These are phyloP conservation scores for Phaseolus coccineus DNA, from an alignment of 331 rosid species.

Conservation along the genomic window DNA sequence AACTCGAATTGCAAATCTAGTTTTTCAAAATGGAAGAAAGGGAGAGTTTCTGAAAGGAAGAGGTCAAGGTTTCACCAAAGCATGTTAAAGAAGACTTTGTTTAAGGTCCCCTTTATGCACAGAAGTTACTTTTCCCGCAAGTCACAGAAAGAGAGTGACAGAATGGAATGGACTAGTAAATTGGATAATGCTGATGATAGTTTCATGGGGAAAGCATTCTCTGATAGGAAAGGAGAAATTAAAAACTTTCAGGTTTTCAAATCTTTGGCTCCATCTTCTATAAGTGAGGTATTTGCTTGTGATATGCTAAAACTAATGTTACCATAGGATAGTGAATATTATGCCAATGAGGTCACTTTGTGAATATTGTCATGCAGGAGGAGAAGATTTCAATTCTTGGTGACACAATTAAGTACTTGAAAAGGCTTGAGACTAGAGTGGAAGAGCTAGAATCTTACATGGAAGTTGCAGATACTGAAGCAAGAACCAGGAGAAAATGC, in stretches of 20 bases:
- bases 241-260: conserved; percentile 59
- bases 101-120: conserved; percentile 62
- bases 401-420: conserved; percentile 73
- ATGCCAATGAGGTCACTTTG: conserved; percentile 24
- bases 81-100: conserved; percentile 70
- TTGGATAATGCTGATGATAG: conserved; percentile 41
- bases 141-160: conserved; percentile 40
- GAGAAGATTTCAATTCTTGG: conserved; percentile 69
- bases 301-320: conserved; percentile 9
- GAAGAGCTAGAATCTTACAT: conserved; percentile 78
- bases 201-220: conserved; percentile 32
- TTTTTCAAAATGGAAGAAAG: conserved; percentile 69
- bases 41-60: conserved; percentile 35
- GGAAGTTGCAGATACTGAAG: conserved; percentile 56
- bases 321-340: background rate
- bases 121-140: conserved; percentile 48
- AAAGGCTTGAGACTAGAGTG: conserved; percentile 76
- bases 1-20: conserved; percentile 51
- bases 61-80: conserved; percentile 56
- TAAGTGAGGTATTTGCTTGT: conserved; percentile 59
- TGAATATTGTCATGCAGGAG: conserved; percentile 49
- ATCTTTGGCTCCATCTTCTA: conserved; percentile 67
- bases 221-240: conserved; percentile 51
- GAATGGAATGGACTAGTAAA: conserved; percentile 44
- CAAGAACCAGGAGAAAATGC: conserved; percentile 58